Conservation (phyloP, 164 flowering plant genomes). For the Stephania japonica region DNA sequence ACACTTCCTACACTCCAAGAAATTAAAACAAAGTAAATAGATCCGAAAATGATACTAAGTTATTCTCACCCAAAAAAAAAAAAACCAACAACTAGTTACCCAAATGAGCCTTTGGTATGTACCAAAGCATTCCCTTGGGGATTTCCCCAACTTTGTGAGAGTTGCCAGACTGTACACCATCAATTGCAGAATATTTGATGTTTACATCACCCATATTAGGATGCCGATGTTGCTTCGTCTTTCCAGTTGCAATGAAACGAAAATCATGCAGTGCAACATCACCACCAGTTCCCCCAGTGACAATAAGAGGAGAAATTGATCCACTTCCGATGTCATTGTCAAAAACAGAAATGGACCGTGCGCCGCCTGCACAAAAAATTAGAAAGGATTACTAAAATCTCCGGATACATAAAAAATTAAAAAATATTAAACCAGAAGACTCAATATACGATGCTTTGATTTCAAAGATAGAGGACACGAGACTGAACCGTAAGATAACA, state of each 20-base stretch:
- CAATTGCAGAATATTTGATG: conserved; percentile 20
- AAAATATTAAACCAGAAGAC: no score
- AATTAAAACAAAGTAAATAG: no score
- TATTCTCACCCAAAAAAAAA: neutral
- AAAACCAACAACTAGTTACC: conserved; percentile 36
- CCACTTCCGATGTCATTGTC: conserved; percentile 85
- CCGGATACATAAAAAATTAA: no score
- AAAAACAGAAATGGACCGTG: conserved; percentile 75
- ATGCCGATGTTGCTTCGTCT: conserved; percentile 51
- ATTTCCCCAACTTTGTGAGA: conserved; percentile 44
- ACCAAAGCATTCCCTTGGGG: conserved; percentile 93
- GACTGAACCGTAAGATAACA: no score
- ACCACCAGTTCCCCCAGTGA: conserved; percentile 90
- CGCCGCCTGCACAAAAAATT: conserved; percentile 65
- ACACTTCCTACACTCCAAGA: conserved; percentile 52
- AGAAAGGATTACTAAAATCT: neutral
- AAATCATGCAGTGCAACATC: conserved; percentile 94
- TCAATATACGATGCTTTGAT: no score
- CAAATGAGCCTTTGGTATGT: conserved; percentile 93
- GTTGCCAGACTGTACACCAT: conserved; percentile 22
- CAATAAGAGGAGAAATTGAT: conserved; percentile 82
- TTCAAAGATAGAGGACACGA: no score
- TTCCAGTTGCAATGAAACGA: conserved; percentile 92
- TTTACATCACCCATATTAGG: conserved; percentile 32
- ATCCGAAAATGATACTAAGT: neutral